A percentile compares a stretch with the other conserved stretches of the same genome.
Evolutionary conservation across 768 basidiomycete genomes (phyloP).

Genomic region (Ramaria rubella): DNA sequence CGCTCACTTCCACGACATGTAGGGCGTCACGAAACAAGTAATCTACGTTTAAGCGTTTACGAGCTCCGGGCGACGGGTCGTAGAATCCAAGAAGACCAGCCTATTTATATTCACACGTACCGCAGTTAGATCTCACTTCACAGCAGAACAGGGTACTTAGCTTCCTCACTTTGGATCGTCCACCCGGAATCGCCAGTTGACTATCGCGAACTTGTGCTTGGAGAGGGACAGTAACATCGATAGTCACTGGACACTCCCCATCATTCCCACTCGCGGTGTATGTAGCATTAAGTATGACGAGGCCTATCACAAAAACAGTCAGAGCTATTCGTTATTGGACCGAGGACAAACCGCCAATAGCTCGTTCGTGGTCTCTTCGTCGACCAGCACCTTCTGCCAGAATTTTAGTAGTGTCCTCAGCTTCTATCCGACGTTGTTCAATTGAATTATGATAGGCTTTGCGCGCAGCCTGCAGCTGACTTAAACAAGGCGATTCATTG

Average conservation of each 20-base stretch:
- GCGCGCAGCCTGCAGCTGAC: constrained; percentile 61
- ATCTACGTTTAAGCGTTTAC: constrained; percentile 63
- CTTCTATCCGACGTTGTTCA: constrained; percentile 53
- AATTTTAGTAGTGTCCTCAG: constrained; percentile 52
- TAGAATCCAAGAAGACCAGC: constrained; percentile 79
- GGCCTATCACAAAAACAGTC: constrained; percentile 38
- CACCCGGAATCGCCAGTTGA: constrained; percentile 71
- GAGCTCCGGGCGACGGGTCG: constrained; percentile 70
- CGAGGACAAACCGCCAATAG: constrained; percentile 50
- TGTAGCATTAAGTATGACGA: constrained; percentile 68
- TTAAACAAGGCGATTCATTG: constrained; percentile 24
- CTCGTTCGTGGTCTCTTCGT: constrained; percentile 56
- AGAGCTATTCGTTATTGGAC: background rate
- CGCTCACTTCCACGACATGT: constrained; percentile 76
- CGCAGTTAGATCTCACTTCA: constrained; percentile 6
- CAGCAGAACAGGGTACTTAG: background rate
- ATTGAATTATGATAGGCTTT: constrained; percentile 59
- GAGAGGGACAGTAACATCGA: constrained; percentile 76
- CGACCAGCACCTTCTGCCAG: constrained; percentile 63
- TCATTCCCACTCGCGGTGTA: constrained; percentile 56
- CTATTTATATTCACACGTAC: constrained; percentile 29
- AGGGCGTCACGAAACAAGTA: constrained; percentile 68
- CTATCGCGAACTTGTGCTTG: constrained; percentile 77
- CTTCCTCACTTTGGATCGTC: constrained; percentile 60
- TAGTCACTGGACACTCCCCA: constrained; percentile 42